Conservation (phyloP, 352 stramenopile species). For the Globisporangium orthogonon region DNA sequence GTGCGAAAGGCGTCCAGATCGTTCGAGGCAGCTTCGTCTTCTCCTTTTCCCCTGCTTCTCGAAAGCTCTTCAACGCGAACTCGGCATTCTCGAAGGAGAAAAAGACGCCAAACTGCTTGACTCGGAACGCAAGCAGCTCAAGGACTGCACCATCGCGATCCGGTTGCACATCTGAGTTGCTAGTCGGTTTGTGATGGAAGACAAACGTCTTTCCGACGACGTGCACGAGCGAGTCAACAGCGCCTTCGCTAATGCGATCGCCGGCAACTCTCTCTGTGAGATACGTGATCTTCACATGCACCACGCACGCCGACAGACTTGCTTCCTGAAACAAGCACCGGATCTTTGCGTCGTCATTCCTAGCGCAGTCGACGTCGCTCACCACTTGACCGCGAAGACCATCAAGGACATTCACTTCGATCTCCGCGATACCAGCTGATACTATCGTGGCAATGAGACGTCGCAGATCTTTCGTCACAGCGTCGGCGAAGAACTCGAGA, state of each 20-base stretch:
- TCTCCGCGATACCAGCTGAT: neutral
- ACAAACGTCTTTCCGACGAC: slow-evolving; percentile 30
- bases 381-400: slow-evolving; percentile 5
- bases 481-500: slow-evolving; percentile 32
- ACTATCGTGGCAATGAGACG: slow-evolving; percentile 11
- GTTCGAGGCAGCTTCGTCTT: slow-evolving; percentile 2
- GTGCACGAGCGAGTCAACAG: neutral
- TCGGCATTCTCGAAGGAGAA: slow-evolving; percentile 19
- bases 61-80: slow-evolving; percentile 8
- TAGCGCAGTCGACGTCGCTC: slow-evolving; percentile 9
- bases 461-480: slow-evolving; percentile 22
- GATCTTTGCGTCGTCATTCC: slow-evolving; percentile 7
- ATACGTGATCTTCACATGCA: slow-evolving; percentile 5
- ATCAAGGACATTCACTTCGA: slow-evolving; percentile 10
- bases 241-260: neutral
- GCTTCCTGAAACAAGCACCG: slow-evolving; percentile 17
- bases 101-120: slow-evolving; percentile 29
- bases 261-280: neutral
- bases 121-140: slow-evolving; percentile 15
- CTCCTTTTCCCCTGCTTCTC: neutral
- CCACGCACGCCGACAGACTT: slow-evolving; percentile 12
- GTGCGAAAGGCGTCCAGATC: slow-evolving; percentile 23
- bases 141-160: neutral
- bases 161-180: neutral
- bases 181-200: slow-evolving; percentile 26